These are phyloP conservation scores for Achlya hypogyna DNA, from an alignment of 352 stramenopile species.

Conservation along the genomic window DNA sequence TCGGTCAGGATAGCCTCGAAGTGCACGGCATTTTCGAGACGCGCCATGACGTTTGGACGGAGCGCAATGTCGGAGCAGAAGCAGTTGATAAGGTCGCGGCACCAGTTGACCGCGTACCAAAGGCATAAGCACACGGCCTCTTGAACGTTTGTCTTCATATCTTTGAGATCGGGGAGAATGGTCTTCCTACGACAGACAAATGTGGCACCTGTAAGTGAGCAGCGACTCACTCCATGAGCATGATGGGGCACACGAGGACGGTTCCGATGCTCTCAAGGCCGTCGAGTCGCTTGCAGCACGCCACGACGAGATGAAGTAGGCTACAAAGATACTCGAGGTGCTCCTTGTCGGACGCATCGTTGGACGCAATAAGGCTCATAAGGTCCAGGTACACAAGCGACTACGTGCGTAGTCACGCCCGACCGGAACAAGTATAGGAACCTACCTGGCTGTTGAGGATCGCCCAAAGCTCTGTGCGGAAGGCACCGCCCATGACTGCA, in stretches of 20 bases:
- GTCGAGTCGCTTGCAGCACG: slow-evolving; percentile 29
- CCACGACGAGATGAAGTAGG: slow-evolving; percentile 32
- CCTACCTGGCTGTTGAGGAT: slow-evolving; percentile 8
- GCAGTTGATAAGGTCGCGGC: slow-evolving; percentile 48
- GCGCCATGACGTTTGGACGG: slow-evolving; percentile 28
- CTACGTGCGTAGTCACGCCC: no score
- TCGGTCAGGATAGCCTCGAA: slow-evolving; percentile 38
- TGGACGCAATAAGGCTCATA: slow-evolving; percentile 36
- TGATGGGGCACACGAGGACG: slow-evolving; percentile 44
- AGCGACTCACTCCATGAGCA: slow-evolving; percentile 44
- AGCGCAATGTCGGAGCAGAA: slow-evolving; percentile 31
- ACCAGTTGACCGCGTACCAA: slow-evolving; percentile 56
- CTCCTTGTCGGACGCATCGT: slow-evolving; percentile 31
- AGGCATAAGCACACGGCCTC: slow-evolving; percentile 36
- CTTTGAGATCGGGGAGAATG: slow-evolving; percentile 35
- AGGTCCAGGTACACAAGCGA: slow-evolving; percentile 40
- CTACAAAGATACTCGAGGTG: slow-evolving; percentile 37
- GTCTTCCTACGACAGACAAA: slow-evolving; percentile 25
- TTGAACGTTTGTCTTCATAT: slow-evolving; percentile 28
- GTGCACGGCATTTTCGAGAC: slow-evolving; percentile 33
- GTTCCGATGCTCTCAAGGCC: slow-evolving; percentile 33
- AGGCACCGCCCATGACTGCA: neutral
- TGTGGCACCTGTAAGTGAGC: neutral
- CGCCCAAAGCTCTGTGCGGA: slow-evolving; percentile 11
- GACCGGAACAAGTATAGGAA: no score